Evolutionary conservation across 2,329 filamentous ascomycete genomes (phyloP), one percentile per base, ranked within the genome.

Genomic region (Fusarium poae): DNA sequence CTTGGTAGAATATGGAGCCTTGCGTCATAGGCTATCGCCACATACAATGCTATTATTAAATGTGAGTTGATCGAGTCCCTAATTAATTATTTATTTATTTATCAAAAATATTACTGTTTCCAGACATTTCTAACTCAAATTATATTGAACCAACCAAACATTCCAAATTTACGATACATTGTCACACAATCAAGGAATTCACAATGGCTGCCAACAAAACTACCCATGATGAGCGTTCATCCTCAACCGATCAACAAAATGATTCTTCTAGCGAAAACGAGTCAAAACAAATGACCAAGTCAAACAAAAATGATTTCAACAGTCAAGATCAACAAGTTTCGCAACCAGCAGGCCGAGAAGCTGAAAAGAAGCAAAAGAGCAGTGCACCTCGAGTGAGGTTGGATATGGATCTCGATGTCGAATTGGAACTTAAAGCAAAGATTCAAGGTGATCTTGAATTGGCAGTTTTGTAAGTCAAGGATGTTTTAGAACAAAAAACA

Each of bases 321-420:
- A 10, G 13, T 4, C 15, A 45, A 20, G 8, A 6, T 5, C 43
- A 61, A 13, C 40, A n/a, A 21, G 3, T 10, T 42, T 12, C 27
- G 3, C 59, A 62, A 11, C 6, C 30, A 37, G 21, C 21, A 13
- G 39, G 16, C 9, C 34, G 67, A 32, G 27, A 52, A 25, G 18
- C 46, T 4, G 34, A 6, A 10, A 46, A 62, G 40, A 67, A 7
- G 11, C n/a, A 62, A 25, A 67, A 67, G 43, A 64, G 53, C 8
- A 57, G 63, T 2, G 63, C 63, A 15, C 63, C 65, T 6, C 39
- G 63, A 7, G 57, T 67, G 13, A 67, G 25, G 13, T 25, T 67
- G 5, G 63, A 67, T 6, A 67, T 67, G 63, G 65, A 67, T 16
- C 45, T 67, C 1, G 65, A 67, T 32, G 27, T 67, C 13, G 65